A percentile compares a stretch with the other conserved stretches of the same genome.
These are phyloP conservation scores for Sporothrix euskadiensis DNA, from an alignment of 2,329 filamentous ascomycete species.

Conservation along the genomic window DNA sequence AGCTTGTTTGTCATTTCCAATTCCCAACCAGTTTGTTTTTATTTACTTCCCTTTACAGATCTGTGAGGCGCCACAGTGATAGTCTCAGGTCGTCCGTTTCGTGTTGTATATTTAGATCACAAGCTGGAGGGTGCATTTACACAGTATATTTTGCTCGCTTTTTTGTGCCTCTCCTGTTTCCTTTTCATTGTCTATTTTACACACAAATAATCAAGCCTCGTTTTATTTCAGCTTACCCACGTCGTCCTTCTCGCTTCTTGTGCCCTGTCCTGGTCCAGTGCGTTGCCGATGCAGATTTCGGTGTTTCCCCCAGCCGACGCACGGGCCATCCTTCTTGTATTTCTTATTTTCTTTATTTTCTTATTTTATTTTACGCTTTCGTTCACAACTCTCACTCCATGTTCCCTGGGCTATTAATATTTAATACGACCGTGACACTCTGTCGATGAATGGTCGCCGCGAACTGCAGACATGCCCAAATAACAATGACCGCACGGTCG, in stretches of 20 bases:
- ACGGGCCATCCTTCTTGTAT: conserved; percentile 20
- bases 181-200: neutral
- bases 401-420: conserved; percentile 14
- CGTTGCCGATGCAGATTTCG: conserved; percentile 22
- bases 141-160: neutral
- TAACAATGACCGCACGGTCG: conserved; percentile 15
- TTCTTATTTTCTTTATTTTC: neutral
- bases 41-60: neutral
- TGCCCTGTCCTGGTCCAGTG: neutral
- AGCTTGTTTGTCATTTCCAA: neutral
- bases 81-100: conserved; percentile 10
- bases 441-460: conserved; percentile 4
- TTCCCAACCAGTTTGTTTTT: neutral
- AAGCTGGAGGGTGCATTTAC: neutral
- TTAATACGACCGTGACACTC: conserved; percentile 15
- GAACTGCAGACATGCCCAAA: conserved; percentile 15
- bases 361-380: conserved; percentile 4
- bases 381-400: conserved; percentile 1
- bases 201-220: neutral
- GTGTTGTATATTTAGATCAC: conserved; percentile 2
- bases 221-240: neutral
- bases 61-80: neutral
- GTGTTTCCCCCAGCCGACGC: conserved; percentile 21
- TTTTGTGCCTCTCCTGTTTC: neutral
- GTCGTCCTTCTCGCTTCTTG: neutral